Base-by-base conservation (phyloP, 768 basidiomycete genomes). In the Botryobasidium botryosum region DNA sequence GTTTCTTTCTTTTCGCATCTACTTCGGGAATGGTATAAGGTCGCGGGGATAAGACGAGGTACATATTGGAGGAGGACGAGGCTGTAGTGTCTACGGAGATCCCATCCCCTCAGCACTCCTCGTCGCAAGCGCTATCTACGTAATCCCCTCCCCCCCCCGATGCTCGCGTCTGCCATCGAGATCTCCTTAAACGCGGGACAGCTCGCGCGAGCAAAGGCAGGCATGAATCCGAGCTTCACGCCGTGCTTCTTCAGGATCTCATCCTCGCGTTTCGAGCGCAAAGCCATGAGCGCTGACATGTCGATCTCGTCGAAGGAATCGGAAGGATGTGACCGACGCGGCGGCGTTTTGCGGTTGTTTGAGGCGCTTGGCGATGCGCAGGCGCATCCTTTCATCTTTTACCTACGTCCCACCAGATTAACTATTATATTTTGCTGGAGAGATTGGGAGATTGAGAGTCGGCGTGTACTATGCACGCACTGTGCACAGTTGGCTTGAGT, bases 261-360 rank as follows among this genome's bases (percentile, higher is more conserved):
- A 51, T 94, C 90, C 69, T 97, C 97, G 75, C 88, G 91, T 59
- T 79, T 75, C 59, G 79, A 75, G 56, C 92, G 83, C 77, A 97
- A 76, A 33, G 80, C 78, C 68, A 94, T 83, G 45, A 97, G 67
- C 35, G 84, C 79, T 33, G 87, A 90, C 92, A 99, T 97, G 68
- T 97, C 92, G 58, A 99, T 86, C 65, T 99, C 92, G 67, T 99
- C 96, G 74, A 99, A 99, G 21, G 92, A 96, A n/a, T n/a, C n/a
- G n/a, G n/a, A n/a, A n/a, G 21, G 92, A 96, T 26, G 94, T 97
- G 48, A 97, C 63, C 40, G 88, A 91, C 40, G 92, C 92, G 3
- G 92, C 94, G 17, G 85, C 75, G 59, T 96, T 94, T 62, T 99
- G 92, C 21, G 91, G 92, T 60, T 94, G 80, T 68, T 99, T 99